Conservation (phyloP, 2,329 filamentous ascomycete genomes). For the Celoporthe dispersa region DNA sequence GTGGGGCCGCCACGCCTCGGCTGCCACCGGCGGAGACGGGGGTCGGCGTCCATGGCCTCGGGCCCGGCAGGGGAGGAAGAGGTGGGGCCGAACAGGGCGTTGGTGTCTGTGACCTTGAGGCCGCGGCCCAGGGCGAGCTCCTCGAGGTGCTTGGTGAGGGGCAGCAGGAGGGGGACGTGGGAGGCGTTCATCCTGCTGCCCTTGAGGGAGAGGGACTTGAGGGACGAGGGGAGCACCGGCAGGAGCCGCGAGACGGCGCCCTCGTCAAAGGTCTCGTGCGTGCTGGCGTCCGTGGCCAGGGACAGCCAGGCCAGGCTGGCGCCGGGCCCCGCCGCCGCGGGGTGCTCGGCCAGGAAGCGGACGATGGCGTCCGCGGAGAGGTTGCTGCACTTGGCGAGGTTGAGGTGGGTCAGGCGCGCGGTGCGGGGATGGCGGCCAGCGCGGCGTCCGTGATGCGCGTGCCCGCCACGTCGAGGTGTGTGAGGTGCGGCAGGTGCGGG, state of each 20-base stretch:
- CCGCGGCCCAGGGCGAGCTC: slow-evolving; percentile 76
- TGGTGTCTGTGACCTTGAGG: slow-evolving; percentile 67
- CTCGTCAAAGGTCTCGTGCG: slow-evolving; percentile 71
- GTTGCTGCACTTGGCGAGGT: slow-evolving; percentile 75
- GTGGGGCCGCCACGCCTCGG: slow-evolving; percentile 55
- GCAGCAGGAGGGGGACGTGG: slow-evolving; percentile 67
- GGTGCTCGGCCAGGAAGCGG: slow-evolving; percentile 72
- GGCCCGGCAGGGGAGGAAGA: not conserved
- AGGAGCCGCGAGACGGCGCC: slow-evolving; percentile 69
- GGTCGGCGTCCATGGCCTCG: slow-evolving; percentile 33
- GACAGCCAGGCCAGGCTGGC: slow-evolving; percentile 70
- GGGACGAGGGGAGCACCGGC: slow-evolving; percentile 65
- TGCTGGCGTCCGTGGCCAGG: slow-evolving; percentile 72
- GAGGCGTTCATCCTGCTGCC: slow-evolving; percentile 70
- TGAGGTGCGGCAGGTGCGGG: slow-evolving; percentile 70
- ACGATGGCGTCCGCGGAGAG: slow-evolving; percentile 70
- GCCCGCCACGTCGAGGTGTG: slow-evolving; percentile 79
- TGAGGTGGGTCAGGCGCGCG: slow-evolving; percentile 76
- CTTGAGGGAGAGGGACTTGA: slow-evolving; percentile 76
- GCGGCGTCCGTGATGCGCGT: slow-evolving; percentile 76
- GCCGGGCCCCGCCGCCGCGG: slow-evolving; percentile 67
- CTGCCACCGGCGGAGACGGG: slow-evolving; percentile 33
- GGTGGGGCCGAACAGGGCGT: slow-evolving; percentile 63
- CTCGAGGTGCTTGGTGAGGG: slow-evolving; percentile 73
- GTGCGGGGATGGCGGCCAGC: slow-evolving; percentile 69